These are phyloP conservation scores for Cutaneotrichosporon sp. DNA, from an alignment of 1,284 basidiomycete species.

Conservation along the genomic window DNA sequence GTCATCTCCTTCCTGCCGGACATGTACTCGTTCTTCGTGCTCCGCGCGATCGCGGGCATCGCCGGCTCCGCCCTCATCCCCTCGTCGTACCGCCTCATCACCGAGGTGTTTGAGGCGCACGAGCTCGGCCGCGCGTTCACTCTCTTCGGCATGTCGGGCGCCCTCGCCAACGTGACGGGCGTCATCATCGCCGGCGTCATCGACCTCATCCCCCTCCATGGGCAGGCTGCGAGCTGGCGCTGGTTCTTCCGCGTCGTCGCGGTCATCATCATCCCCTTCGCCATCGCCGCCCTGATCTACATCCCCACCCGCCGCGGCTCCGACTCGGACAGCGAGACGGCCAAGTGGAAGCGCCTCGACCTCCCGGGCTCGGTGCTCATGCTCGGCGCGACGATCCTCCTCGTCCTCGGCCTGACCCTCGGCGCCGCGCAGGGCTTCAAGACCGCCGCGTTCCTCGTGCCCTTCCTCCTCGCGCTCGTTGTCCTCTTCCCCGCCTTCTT, in stretches of 20 bases:
- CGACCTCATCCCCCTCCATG: conserved; percentile 46
- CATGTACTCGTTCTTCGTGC: conserved; percentile 38
- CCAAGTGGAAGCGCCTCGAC: conserved; percentile 44
- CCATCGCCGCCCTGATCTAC: conserved; percentile 23
- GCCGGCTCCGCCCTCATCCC: conserved; percentile 41
- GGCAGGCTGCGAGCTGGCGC: conserved; percentile 46
- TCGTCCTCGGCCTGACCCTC: conserved; percentile 49
- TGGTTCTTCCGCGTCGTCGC: conserved; percentile 43
- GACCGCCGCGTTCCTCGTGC: conserved; percentile 46
- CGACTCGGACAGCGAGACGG: not conserved
- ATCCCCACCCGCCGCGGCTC: conserved; percentile 37
- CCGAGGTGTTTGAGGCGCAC: conserved; percentile 38
- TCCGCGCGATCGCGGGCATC: conserved; percentile 42
- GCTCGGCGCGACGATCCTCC: conserved; percentile 43
- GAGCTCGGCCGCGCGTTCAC: conserved; percentile 45
- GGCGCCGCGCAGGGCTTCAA: conserved; percentile 46
- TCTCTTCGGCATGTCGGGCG: conserved; percentile 48
- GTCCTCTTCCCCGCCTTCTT: conserved; percentile 39
- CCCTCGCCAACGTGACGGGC: conserved; percentile 45
- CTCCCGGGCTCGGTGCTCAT: conserved; percentile 41
- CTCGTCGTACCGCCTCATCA: conserved; percentile 48
- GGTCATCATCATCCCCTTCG: conserved; percentile 35
- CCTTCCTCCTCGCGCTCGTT: conserved; percentile 44
- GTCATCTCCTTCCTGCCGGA: conserved; percentile 42
- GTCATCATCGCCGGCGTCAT: conserved; percentile 46